Evolutionary conservation across 2,329 filamentous ascomycete genomes (phyloP).

Genomic region (Tolypocladium amazonense): DNA sequence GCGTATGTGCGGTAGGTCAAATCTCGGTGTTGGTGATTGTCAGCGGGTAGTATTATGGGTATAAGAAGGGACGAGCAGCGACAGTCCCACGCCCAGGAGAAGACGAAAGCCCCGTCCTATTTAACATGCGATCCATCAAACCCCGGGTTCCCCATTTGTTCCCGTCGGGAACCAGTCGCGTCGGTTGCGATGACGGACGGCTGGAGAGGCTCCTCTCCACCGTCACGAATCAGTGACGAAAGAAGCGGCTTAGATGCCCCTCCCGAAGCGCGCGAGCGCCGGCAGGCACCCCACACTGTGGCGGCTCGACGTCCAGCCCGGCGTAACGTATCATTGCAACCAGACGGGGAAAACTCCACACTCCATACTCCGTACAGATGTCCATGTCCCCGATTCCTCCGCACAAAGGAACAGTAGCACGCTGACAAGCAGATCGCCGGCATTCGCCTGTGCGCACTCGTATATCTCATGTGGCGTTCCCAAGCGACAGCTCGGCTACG

Average conservation of each 20-base stretch:
- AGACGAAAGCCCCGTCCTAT: neutral
- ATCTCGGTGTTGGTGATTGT: neutral
- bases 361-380: neutral
- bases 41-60: neutral
- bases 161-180: neutral
- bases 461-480: neutral
- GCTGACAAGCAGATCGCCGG: neutral
- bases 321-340: constrained; percentile 6
- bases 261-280: neutral
- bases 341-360: neutral
- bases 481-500: neutral
- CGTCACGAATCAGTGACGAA: neutral
- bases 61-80: neutral
- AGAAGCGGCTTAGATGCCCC: neutral
- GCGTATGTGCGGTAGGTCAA: no score
- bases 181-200: neutral
- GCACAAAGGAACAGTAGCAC: neutral
- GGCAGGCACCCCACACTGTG: neutral
- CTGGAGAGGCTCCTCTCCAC: neutral
- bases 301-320: neutral
- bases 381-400: neutral
- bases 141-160: neutral
- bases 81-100: neutral
- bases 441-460: neutral
- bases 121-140: neutral